Evolutionary conservation across 23 red algal genomes (phyloP), one percentile per base, ranked within the genome.

Genomic region (Rhodosorus marinus): DNA sequence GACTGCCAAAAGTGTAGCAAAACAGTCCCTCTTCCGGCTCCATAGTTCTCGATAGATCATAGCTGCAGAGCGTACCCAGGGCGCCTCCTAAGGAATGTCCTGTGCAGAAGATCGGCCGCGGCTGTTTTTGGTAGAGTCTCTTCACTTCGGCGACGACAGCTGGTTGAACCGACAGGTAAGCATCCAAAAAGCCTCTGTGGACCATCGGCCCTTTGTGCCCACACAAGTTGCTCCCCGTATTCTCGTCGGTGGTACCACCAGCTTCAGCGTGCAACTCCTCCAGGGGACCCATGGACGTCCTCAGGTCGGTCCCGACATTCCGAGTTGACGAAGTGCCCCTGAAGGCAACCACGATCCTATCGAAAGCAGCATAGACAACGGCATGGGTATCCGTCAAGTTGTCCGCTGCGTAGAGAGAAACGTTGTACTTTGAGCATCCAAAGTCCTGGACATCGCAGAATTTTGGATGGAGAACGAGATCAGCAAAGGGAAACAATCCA

Each of bases 51-150:
- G n/a, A n/a, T n/a, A n/a, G n/a, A 17, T 43, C 38, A 17, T 43
- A 43, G 38, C 11, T 17, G 11, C 11, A 11, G 17, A 11, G 38
- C 11, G 38, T 43, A 17, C 11, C 38, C 38, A 43, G 11, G 11
- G 38, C 38, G 38, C 38, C 38, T 11, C 38, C 38, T 17, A 43
- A 43, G 11, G 38, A 43, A 17, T 43, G 38, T 11, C 38, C 38
- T 5, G 61, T 70, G n/a, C 71, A 70, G 20, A 35, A 27, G 4
- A 90, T 43, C 5, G 45, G 63, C 8, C 72, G 63, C 24, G 60
- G 52, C 31, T 76, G 49, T 29, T 75, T 57, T n/a, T 30, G 47
- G 5, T 42, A 55, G 19, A 87, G 20, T n/a, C n/a, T n/a, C n/a
- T n/a, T n/a, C n/a, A n/a, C n/a, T n/a, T n/a, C n/a, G n/a, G n/a